Base-by-base conservation (phyloP, 2,329 filamentous ascomycete species). In the Penicillium vulpinum region DNA sequence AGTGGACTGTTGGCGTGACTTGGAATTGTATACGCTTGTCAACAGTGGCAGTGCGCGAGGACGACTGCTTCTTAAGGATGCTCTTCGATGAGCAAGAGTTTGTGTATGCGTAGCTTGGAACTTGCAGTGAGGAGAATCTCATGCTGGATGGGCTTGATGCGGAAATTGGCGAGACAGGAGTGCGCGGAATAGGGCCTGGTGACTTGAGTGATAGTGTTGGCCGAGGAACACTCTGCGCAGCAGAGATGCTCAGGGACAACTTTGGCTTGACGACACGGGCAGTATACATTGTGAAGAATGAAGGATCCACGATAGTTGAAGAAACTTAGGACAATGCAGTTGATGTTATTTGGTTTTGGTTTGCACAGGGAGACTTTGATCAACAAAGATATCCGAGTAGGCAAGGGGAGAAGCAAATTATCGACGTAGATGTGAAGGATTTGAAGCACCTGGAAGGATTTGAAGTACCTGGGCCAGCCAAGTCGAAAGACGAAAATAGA, bases 41-140 rank as follows among this genome's bases (percentile, higher is more conserved):
- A 46, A 59, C 28, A 43, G 60, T 54, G 26, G 61, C 47, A 22
- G 64, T 35, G 41, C 57, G 48, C 15, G 59, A 51, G 1, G 61
- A 56, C 3, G 68, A 55, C 5, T 71, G 66, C 65, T 79, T 80
- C 71, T 80, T 80, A 54, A 80, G 73, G 54, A 81, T 80, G 62
- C 77, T 77, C 68, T 78, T 79, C 22, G 76, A 73, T 1, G 74
- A 73, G 63, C 77, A 75, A 21, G 73, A 69, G 64, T 80, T 79
- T 60, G 66, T 67, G 62, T 81, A 81, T 28, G 69, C 62, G 61
- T 77, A 79, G 29, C 68, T 70, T 22, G 75, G 72, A 38, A 77
- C 70, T 51, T 72, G 69, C 43, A 76, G 60, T 16, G 75, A 72
- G 18, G 75, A 74, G 64, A 76, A 75, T n/a, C 77, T 78, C 62